Evolutionary conservation across 1,284 basidiomycete genomes (phyloP), one percentile per base, ranked within the genome.

Genomic region (Neolentinus lepideus): DNA sequence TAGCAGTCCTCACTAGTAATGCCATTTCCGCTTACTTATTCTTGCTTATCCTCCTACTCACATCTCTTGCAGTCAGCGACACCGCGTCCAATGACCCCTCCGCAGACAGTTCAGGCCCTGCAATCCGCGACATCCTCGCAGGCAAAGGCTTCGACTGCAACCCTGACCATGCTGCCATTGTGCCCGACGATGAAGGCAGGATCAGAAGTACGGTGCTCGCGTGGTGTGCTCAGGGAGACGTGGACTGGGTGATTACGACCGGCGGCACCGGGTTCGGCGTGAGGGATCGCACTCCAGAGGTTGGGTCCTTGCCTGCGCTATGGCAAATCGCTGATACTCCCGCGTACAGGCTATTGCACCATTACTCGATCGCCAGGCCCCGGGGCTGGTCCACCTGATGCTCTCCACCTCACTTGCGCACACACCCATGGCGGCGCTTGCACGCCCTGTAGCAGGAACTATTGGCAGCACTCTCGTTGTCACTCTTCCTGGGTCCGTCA

Each of bases 211-310:
- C 67, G 6, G 72, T 91, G 11, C 69, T 67, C 52, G 63, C 64
- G 9, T 84, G 81, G 77, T 72, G 69, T 38, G 65, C 69, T 2
- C 64, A 71, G 1, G 73, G 69, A 2, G 64, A 72, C 16, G 67
- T 84, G n/a, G 85, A 90, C 65, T 84, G 83, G 78, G 77, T 92
- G 58, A 72, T 94, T 57, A 91, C 90, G 2, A 90, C 88, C 0
- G 92, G 92, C 10, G 92, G 92, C 1, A 95, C 92, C 0, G 92
- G 92, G 3, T 92, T 94, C 64, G 88, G 91, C 1, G 72, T 79
- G 31, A 74, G 87, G 57, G 92, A 94, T 68, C 71, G 75, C 36
- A 94, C 92, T 3, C 92, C 91, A 38, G 90, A 94, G 76, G 91
- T 90, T 62, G 51, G 61, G 27, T 25, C 16, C 51, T 62, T 36